phyloP scores from a whole-genome alignment of 306 rosid species.

The Inga oerstediana region DNA sequence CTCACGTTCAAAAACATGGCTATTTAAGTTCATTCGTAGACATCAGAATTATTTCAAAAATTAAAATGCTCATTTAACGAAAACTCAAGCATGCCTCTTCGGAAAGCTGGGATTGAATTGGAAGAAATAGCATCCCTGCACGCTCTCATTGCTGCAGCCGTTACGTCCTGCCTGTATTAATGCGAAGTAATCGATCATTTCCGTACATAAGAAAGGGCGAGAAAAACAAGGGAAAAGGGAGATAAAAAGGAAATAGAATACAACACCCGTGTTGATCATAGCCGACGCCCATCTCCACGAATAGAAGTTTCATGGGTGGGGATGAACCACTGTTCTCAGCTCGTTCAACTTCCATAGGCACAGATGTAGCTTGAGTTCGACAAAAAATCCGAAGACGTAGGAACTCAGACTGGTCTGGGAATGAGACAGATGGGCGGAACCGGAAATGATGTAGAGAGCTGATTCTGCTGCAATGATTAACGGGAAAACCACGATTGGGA shows the following conservation, averaged over 20 bases:
- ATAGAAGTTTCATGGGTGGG: slow-evolving; percentile 74
- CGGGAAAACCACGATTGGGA: slow-evolving; percentile 6
- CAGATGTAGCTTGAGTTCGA: slow-evolving; percentile 35
- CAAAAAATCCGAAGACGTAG: slow-evolving; percentile 42
- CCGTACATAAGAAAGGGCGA: neutral
- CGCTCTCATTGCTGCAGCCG: slow-evolving; percentile 94
- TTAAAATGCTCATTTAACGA: neutral
- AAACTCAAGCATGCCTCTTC: slow-evolving; percentile 59
- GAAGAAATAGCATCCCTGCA: slow-evolving; percentile 96
- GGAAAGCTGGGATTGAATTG: slow-evolving; percentile 92
- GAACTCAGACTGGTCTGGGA: slow-evolving; percentile 36
- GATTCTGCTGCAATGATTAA: slow-evolving; percentile 16
- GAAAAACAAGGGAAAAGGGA: neutral
- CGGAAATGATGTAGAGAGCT: slow-evolving; percentile 26
- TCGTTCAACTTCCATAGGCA: slow-evolving; percentile 69
- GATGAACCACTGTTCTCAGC: slow-evolving; percentile 34
- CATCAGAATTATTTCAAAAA: neutral
- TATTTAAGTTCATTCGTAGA: neutral
- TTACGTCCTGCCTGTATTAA: slow-evolving; percentile 70
- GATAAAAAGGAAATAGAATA: neutral
- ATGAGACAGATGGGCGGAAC: slow-evolving; percentile 32
- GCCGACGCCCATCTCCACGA: slow-evolving; percentile 98
- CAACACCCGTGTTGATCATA: slow-evolving; percentile 91
- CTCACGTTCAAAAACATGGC: neutral
- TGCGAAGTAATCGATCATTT: neutral